These are phyloP conservation scores for Prunus mongolica DNA, from an alignment of 306 rosid species.

Conservation along the genomic window DNA sequence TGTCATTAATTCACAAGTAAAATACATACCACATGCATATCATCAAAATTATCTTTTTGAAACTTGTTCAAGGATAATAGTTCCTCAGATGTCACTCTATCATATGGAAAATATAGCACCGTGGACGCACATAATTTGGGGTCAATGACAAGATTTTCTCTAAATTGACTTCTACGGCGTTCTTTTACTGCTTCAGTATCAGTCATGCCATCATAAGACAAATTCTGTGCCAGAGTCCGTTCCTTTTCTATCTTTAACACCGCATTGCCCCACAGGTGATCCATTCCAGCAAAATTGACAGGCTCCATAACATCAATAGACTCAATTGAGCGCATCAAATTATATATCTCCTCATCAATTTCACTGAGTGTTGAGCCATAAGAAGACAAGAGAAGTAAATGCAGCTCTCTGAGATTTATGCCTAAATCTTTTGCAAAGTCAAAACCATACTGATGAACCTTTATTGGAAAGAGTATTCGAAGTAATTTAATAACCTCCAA, in stretches of 20 bases:
- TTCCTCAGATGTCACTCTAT: constrained; percentile 45
- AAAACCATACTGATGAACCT: constrained; percentile 33
- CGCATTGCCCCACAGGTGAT: constrained; percentile 53
- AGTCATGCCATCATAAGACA: constrained; percentile 23
- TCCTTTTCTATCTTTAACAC: constrained; percentile 40
- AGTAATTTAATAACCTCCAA: constrained; percentile 73
- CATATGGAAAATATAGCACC: constrained; percentile 66
- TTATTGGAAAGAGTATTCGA: constrained; percentile 37
- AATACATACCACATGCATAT: constrained; percentile 35
- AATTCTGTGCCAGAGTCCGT: constrained; percentile 30
- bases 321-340: constrained; percentile 62
- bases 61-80: constrained; percentile 29
- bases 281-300: constrained; percentile 32
- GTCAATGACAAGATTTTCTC: constrained; percentile 67
- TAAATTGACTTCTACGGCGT: constrained; percentile 49
- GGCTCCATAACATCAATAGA: constrained; percentile 35
- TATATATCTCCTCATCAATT: constrained; percentile 62
- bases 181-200: constrained; percentile 59
- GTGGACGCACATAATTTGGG: constrained; percentile 75
- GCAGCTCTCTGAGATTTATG: constrained; percentile 58
- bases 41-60: constrained; percentile 26
- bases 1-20: not conserved
- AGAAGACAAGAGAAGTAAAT: constrained; percentile 56
- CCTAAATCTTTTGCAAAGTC: constrained; percentile 41
- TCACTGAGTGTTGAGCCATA: constrained; percentile 64